A percentile compares a stretch with the other conserved stretches of the same genome.
Evolutionary conservation across 2,329 filamentous ascomycete species (phyloP).

Genomic region (Talaromyces sp.): DNA sequence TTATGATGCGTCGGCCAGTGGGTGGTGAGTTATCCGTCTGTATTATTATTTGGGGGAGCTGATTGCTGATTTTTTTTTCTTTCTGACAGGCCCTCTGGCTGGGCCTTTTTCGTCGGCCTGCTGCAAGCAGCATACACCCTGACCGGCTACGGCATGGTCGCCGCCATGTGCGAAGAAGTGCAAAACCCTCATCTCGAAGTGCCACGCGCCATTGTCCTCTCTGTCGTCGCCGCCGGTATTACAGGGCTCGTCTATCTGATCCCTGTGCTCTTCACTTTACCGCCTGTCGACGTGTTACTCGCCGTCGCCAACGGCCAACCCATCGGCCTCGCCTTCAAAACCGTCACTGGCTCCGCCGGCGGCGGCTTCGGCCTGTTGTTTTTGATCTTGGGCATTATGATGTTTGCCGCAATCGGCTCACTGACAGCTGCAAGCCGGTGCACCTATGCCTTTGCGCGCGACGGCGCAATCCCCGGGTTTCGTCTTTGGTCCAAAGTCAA

Average conservation of each 20-base stretch:
- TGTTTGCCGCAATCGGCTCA: slow-evolving; percentile 72
- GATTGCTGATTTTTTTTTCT: slow-evolving; percentile 8
- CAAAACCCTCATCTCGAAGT: slow-evolving; percentile 65
- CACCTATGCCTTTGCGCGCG: slow-evolving; percentile 71
- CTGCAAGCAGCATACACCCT: slow-evolving; percentile 55
- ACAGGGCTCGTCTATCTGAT: slow-evolving; percentile 66
- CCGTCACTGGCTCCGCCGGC: slow-evolving; percentile 64
- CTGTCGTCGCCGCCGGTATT: slow-evolving; percentile 61
- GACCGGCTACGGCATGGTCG: slow-evolving; percentile 64
- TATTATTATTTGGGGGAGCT: not conserved
- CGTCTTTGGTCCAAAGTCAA: slow-evolving; percentile 64
- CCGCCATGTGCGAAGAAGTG: slow-evolving; percentile 68
- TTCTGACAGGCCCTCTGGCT: slow-evolving; percentile 53
- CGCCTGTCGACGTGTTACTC: slow-evolving; percentile 61
- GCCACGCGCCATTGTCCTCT: slow-evolving; percentile 66
- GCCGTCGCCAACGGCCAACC: slow-evolving; percentile 67
- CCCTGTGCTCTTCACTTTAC: slow-evolving; percentile 71
- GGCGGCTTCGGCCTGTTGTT: slow-evolving; percentile 74
- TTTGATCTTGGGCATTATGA: slow-evolving; percentile 68
- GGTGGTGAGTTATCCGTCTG: slow-evolving; percentile 46
- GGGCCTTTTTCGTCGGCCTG: slow-evolving; percentile 69
- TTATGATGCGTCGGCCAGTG: slow-evolving; percentile 61
- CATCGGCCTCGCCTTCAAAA: slow-evolving; percentile 71
- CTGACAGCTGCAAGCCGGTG: slow-evolving; percentile 70
- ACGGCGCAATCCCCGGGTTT: slow-evolving; percentile 69